phyloP scores from a whole-genome alignment of 495 filamentous ascomycete species.

The Hapsidospora chrysogenum region DNA sequence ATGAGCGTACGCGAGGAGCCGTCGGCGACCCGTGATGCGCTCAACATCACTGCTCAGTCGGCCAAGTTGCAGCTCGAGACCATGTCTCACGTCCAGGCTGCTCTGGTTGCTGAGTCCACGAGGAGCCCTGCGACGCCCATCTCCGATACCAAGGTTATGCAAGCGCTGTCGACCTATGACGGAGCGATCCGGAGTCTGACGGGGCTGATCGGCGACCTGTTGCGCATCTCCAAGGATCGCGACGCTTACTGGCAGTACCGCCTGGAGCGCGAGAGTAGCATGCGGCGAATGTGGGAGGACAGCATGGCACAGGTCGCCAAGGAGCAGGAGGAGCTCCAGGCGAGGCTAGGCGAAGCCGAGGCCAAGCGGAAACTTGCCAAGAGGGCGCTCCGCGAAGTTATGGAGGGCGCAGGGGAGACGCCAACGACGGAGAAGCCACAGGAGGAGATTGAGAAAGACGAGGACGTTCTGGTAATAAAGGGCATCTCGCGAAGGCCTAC shows the following conservation, averaged over 20 bases:
- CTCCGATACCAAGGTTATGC: constrained; percentile 53
- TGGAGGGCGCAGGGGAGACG: constrained; percentile 41
- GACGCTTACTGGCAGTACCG: constrained; percentile 96
- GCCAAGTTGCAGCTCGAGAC: constrained; percentile 84
- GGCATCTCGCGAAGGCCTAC: constrained; percentile 35
- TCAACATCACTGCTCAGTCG: constrained; percentile 91
- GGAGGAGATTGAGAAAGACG: constrained; percentile 8
- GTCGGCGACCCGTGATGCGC: constrained; percentile 66
- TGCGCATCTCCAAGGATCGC: constrained; percentile 82
- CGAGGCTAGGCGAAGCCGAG: constrained; percentile 75
- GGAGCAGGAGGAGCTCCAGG: constrained; percentile 84
- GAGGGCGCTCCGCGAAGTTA: constrained; percentile 70
- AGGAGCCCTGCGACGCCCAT: constrained; percentile 54
- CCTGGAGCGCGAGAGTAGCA: constrained; percentile 71
- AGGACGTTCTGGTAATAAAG: constrained; percentile 12
- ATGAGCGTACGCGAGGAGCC: constrained; percentile 62
- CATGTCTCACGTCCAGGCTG: constrained; percentile 64
- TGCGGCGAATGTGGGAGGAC: constrained; percentile 93
- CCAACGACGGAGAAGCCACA: constrained; percentile 14
- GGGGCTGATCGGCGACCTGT: constrained; percentile 67
- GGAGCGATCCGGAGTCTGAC: constrained; percentile 71
- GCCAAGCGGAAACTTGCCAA: constrained; percentile 80
- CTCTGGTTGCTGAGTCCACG: constrained; percentile 54
- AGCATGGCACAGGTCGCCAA: constrained; percentile 89
- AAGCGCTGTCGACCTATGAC: constrained; percentile 41